Evolutionary conservation across 1,284 basidiomycete species (phyloP), one percentile per base, ranked within the genome.

Genomic region (Apiotrichum siamense): DNA sequence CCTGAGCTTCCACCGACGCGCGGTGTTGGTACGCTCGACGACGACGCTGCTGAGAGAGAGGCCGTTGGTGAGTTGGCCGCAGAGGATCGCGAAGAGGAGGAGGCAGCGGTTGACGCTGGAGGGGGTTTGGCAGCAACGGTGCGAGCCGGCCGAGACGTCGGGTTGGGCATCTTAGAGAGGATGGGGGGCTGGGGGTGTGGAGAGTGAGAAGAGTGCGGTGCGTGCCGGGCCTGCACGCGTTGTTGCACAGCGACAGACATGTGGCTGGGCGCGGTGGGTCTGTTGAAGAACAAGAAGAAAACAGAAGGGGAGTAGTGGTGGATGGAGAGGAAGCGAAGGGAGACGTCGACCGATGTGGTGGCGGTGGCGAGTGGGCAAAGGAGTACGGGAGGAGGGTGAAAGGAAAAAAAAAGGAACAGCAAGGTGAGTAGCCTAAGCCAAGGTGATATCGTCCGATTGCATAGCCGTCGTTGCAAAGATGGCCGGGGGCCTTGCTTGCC

Each of bases 91-190:
- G 48, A 40, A 10, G 49, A 35, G 10, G 55, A 56, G 5, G 54
- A 18, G 7, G 41, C 37, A 17, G 46, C 20, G 6, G 24, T 24
- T n/a, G 47, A 49, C 2, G 27, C 33, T 2, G 40, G 7, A 17
- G 47, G 27, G 36, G 47, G 43, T 24, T 23, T 26, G 36, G 37
- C 33, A n/a, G 33, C 33, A n/a, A 35, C 33, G n/a, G 33, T n/a
- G 11, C 33, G 33, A 7, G 33, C 15, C 24, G 17, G 26, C 10
- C 18, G 25, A 31, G n/a, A n/a, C 31, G 13, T 25, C 32, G 26
- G 45, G 31, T 24, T 31, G 40, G 47, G 45, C 47, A 50, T 50
- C 42, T 57, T 52, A 24, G 55, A 27, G 20, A 33, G 25, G 24
- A n/a, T 39, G 40, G 43, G 23, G 15, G 23, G 33, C 12, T 6